Evolutionary conservation across 202 grass and related monocot species (phyloP), one percentile per base, ranked within the genome.

Genomic region (Zizania palustris): DNA sequence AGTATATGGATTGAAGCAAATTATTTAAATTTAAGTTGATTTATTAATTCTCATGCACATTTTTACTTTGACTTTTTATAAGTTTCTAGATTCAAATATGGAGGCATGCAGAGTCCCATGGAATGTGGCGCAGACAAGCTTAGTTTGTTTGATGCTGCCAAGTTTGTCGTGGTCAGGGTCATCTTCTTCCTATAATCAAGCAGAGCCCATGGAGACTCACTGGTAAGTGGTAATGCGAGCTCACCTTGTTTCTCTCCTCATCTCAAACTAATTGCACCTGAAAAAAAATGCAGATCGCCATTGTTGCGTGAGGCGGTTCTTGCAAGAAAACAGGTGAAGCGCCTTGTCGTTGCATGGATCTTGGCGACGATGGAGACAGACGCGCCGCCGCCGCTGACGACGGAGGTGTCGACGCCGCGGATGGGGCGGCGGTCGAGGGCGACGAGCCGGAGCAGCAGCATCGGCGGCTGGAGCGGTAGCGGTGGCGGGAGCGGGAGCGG

Each of bases 331-430:
- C 1, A 14, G 7, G 12, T 48, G 15, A 51, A 15, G 15, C 5
- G 4, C 28, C 28, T 28, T 28, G 28, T 16, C 5, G 5, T 51
- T 46, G 65, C 66, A 35, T 60, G 28, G 65, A 50, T n/a, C 45
- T 34, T 44, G 55, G 60, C 16, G 22, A 74, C 33, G 75, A 85
- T 67, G 69, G 86, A 80, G 11, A 65, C 69, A 3, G 70, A 84
- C 7, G 66, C 65, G 60, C 77, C 83, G 72, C 77, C 83, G 72
- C 60, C 57, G 54, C 73, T 80, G 72, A 49, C 62, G 6, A 21
- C 72, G 71, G 83, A 85, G 48, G 65, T 39, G 16, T 82, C 75
- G 43, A 9, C 78, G n/a, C 58, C 19, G 62, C 45, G 15, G 4
- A 4, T 7, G 34, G 72, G 4, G 11, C 57, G 51, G 6, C 76